phyloP scores from a whole-genome alignment of 1,284 basidiomycete species.

The Coniferiporia weirii region DNA sequence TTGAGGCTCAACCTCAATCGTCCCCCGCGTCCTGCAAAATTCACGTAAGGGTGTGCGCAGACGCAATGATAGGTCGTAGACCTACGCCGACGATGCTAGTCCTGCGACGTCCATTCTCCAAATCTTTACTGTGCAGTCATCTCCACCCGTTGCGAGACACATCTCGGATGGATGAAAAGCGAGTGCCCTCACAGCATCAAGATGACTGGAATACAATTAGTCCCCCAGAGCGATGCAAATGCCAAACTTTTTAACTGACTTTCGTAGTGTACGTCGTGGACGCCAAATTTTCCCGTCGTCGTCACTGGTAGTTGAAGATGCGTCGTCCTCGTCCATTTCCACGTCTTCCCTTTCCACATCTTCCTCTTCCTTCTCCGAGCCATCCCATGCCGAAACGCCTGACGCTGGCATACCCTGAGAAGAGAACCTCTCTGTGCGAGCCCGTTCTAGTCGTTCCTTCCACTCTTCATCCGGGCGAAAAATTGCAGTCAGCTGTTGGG shows the following conservation, averaged over 20 bases:
- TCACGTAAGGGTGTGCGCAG: constrained; percentile 20
- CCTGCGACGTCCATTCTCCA: constrained; percentile 81
- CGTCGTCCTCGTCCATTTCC: constrained; percentile 36
- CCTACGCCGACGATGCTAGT: constrained; percentile 68
- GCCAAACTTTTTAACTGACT: constrained; percentile 47
- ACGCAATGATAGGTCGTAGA: constrained; percentile 22
- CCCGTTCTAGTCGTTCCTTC: constrained; percentile 63
- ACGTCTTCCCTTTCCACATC: constrained; percentile 59
- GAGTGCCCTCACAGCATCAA: constrained; percentile 88
- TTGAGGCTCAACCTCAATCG: constrained; percentile 84
- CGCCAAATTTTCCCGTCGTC: constrained; percentile 80
- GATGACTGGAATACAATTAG: constrained; percentile 54
- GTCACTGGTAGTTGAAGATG: constrained; percentile 51
- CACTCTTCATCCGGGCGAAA: constrained; percentile 85
- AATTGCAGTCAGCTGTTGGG: constrained; percentile 69
- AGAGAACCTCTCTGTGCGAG: constrained; percentile 24
- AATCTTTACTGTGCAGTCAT: constrained; percentile 94
- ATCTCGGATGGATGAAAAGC: constrained; percentile 84
- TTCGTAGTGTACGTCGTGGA: constrained; percentile 77
- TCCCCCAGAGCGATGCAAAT: constrained; percentile 15
- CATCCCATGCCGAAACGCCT: constrained; percentile 41
- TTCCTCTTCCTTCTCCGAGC: constrained; percentile 49
- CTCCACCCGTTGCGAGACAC: constrained; percentile 85
- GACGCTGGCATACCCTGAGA: constrained; percentile 27
- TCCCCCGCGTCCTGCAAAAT: constrained; percentile 47